Conservation (phyloP, 1,284 basidiomycete genomes). For the Xerocomus minutiporus region DNA sequence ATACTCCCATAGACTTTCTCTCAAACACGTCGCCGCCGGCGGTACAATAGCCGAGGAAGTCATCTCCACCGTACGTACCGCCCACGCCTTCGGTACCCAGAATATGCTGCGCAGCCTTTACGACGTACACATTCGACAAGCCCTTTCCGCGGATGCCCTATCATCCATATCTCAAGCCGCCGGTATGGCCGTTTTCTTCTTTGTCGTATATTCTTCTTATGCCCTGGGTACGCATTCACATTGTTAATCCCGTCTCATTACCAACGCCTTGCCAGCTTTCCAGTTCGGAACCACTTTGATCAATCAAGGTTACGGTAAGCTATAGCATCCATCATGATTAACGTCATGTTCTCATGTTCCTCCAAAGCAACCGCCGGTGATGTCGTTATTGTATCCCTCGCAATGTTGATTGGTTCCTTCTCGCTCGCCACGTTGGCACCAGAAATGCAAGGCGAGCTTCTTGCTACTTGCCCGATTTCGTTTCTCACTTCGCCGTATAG, state of each 20-base stretch:
- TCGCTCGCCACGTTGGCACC: conserved; percentile 77
- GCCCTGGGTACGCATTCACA: conserved; percentile 46
- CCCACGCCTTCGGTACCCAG: conserved; percentile 91
- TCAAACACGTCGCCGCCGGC: conserved; percentile 76
- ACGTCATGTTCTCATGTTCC: conserved; percentile 1
- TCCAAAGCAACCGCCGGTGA: conserved; percentile 56
- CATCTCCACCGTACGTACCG: conserved; percentile 82
- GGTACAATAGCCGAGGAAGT: conserved; percentile 93
- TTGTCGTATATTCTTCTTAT: conserved; percentile 74
- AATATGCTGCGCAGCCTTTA: conserved; percentile 67
- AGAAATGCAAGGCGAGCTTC: conserved; percentile 66
- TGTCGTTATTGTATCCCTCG: conserved; percentile 80
- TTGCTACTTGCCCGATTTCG: neutral
- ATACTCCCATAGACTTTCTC: conserved; percentile 29
- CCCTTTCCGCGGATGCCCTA: conserved; percentile 61
- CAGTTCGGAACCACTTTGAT: conserved; percentile 83
- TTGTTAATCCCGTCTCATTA: neutral
- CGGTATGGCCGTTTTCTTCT: conserved; percentile 74
- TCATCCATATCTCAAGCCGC: conserved; percentile 63
- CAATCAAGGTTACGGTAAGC: conserved; percentile 51
- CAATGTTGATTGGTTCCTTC: conserved; percentile 86
- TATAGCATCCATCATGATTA: neutral
- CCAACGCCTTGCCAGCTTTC: conserved; percentile 49
- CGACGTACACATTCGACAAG: conserved; percentile 56
- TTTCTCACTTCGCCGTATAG: conserved; percentile 33